Evolutionary conservation across 768 basidiomycete species (phyloP), one percentile per base, ranked within the genome.

Genomic region (Scleroderma citrinum): DNA sequence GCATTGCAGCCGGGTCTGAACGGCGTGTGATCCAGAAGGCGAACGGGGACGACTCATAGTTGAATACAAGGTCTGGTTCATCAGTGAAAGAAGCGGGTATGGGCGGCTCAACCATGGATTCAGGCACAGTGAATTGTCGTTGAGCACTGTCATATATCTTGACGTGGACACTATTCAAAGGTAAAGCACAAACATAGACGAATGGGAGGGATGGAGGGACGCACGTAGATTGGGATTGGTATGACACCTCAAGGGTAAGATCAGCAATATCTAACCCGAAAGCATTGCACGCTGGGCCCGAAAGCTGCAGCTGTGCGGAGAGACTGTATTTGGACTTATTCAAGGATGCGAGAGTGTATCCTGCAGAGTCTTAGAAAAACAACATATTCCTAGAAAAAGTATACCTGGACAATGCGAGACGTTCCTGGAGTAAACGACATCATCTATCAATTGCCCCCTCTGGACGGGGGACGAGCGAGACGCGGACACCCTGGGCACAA

Each of bases 1-100:
- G 81, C 17, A 56, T 51, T 4, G 69, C 74, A 34, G 71, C 61
- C 3, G 77, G 78, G 17, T 76, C 70, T 7, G 76, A 75, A 13
- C 78, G 75, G 23, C 84, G 77, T 3, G 84, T 85, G 53, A 90
- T 80, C 86, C 86, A 90, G 61, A 89, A 90, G 2, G 82, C 79
- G 60, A 90, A 90, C 0, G 88, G 87, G 0, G 71, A 69, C 1
- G 73, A 7, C 2, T 82, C 71, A 51, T 81, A 79, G 59, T 87
- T 82, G 70, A 90, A 89, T 3, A 81, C 68, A 10, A 90, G 71
- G 56, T 89, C 86, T 0, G 82, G 82, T 0, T 62, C 68, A 12
- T 66, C 48, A 32, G 60, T 66, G 47, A 70, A 68, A 1, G 69
- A 67, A 4, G 76, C 67, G 5, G 64, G 52, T 3, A 61, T 19